Evolutionary conservation across 352 stramenopile genomes (phyloP).

Genomic region (Phytopythium litorale): DNA sequence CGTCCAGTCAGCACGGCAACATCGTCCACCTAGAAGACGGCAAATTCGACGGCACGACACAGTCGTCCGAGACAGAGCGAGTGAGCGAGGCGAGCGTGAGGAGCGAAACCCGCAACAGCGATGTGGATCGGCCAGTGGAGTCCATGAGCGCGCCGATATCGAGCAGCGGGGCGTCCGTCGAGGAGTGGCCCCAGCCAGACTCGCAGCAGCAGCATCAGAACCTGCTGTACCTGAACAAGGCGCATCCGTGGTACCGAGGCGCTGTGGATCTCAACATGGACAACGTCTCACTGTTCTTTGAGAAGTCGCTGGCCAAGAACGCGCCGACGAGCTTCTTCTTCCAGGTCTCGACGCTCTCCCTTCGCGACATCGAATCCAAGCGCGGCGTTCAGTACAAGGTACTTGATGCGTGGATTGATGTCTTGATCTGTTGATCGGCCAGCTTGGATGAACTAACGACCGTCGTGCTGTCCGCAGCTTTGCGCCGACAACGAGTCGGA

Average conservation of each 20-base stretch:
- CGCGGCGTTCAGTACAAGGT: conserved; percentile 84
- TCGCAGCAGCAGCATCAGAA: conserved; percentile 31
- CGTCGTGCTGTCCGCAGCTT: conserved; percentile 20
- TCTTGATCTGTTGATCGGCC: background rate
- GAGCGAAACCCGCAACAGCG: conserved; percentile 1
- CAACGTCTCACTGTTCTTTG: conserved; percentile 76
- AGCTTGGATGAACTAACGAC: background rate
- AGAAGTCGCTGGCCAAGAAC: conserved; percentile 74
- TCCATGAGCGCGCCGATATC: background rate
- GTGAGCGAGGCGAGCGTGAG: background rate
- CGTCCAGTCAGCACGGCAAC: conserved; percentile 37
- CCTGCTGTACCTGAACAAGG: conserved; percentile 70
- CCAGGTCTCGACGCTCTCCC: conserved; percentile 69
- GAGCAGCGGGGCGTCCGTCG: conserved; percentile 11
- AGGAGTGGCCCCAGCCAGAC: conserved; percentile 8
- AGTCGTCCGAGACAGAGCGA: background rate
- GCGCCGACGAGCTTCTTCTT: conserved; percentile 83
- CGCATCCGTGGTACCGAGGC: conserved; percentile 75
- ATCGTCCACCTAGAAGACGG: conserved; percentile 69
- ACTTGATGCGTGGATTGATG: background rate
- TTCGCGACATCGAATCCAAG: conserved; percentile 79
- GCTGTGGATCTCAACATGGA: conserved; percentile 72
- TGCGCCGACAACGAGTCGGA: conserved; percentile 73
- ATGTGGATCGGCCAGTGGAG: background rate
- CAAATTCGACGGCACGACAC: background rate